Conservation (phyloP, 2,329 filamentous ascomycete genomes). For the Pseudogymnoascus sp. region DNA sequence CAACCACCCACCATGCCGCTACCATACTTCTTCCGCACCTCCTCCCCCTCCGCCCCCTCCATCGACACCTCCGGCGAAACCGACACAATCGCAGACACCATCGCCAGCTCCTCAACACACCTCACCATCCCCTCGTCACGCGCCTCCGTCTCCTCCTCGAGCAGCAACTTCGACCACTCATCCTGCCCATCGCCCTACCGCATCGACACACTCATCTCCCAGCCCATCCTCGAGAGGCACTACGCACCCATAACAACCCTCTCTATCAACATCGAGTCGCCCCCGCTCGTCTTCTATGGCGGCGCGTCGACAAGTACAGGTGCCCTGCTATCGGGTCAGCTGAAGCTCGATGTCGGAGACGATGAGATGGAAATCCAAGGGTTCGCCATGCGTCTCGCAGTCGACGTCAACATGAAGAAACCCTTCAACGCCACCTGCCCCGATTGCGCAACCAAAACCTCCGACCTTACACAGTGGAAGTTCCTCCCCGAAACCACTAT, state of each 20-base stretch:
- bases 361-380: slow-evolving; percentile 57
- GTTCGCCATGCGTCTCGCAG: slow-evolving; percentile 63
- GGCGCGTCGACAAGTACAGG: slow-evolving; percentile 66
- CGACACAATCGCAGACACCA: neutral
- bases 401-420: slow-evolving; percentile 67
- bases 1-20: neutral
- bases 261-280: slow-evolving; percentile 62
- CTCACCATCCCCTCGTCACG: neutral
- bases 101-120: neutral
- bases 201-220: neutral
- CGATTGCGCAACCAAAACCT: slow-evolving; percentile 63
- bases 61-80: neutral
- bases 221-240: neutral
- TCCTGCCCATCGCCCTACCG: neutral
- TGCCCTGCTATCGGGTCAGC: slow-evolving; percentile 74
- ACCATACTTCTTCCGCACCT: neutral
- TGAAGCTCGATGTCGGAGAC: slow-evolving; percentile 65
- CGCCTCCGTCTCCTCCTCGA: neutral
- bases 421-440: slow-evolving; percentile 72
- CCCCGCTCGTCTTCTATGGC: slow-evolving; percentile 78
- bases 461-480: slow-evolving; percentile 69
- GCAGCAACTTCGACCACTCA: neutral
- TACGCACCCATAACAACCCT: neutral
- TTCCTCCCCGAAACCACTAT: slow-evolving; percentile 54
- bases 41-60: neutral